phyloP scores from a whole-genome alignment of 2,329 filamentous ascomycete genomes.

The Pochonia chlamydosporia region DNA sequence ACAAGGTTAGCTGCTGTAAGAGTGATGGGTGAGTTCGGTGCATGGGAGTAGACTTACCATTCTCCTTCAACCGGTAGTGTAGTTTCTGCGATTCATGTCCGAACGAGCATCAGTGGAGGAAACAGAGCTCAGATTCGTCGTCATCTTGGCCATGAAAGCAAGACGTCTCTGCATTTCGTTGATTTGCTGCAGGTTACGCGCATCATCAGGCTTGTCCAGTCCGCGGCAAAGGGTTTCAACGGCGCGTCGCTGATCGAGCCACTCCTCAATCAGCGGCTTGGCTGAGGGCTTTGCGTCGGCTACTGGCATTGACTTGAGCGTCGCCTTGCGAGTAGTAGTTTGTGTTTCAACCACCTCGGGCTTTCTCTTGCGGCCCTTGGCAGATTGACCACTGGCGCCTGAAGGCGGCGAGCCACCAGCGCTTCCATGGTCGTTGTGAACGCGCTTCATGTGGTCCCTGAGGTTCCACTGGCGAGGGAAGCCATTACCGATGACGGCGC shows the following conservation, averaged over 20 bases:
- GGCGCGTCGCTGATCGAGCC: conserved; percentile 57
- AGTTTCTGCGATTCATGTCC: conserved; percentile 1
- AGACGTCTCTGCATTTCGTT: conserved; percentile 44
- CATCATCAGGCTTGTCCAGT: conserved; percentile 44
- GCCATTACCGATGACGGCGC: conserved; percentile 73
- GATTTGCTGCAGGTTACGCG: conserved; percentile 49
- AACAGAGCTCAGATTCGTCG: conserved; percentile 12
- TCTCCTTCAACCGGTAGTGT: conserved; percentile 7
- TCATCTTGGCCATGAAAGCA: conserved; percentile 46
- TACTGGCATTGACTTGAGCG: conserved; percentile 33
- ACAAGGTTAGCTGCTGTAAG: not conserved
- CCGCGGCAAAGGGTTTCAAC: conserved; percentile 53
- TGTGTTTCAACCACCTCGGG: conserved; percentile 39
- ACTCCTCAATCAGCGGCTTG: conserved; percentile 44
- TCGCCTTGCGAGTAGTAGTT: conserved; percentile 41
- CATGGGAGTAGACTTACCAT: not conserved
- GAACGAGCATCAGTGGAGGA: not conserved
- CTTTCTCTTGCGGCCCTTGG: conserved; percentile 55
- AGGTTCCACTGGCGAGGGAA: conserved; percentile 96
- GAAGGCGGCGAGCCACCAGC: conserved; percentile 35
- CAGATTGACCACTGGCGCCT: conserved; percentile 21
- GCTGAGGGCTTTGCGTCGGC: conserved; percentile 26
- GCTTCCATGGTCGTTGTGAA: conserved; percentile 62
- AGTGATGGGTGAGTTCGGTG: too few relatives aligned
- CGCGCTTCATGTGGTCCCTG: conserved; percentile 93